These are phyloP conservation scores for Auricularia cornea DNA, from an alignment of 768 basidiomycete genomes.

Conservation along the genomic window DNA sequence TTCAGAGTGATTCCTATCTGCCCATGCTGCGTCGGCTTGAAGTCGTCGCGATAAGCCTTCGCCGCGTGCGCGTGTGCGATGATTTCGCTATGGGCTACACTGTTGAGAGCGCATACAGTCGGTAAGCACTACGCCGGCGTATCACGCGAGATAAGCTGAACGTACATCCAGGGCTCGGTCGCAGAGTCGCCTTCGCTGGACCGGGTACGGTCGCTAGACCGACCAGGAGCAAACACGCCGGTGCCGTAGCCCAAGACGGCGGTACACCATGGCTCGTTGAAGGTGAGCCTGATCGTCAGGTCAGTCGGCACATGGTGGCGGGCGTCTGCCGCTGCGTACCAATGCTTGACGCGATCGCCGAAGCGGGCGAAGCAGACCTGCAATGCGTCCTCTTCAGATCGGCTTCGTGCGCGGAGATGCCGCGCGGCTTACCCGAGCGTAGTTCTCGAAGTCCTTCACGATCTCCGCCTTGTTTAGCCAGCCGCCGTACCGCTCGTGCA, in stretches of 20 bases:
- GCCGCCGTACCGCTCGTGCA: conserved; percentile 66
- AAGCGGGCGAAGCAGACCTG: conserved; percentile 67
- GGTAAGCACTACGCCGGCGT: conserved; percentile 10
- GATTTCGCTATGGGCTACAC: conserved; percentile 60
- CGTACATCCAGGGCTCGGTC: conserved; percentile 64
- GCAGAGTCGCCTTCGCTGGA: conserved; percentile 55
- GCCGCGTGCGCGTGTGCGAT: conserved; percentile 61
- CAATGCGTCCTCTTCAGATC: neutral
- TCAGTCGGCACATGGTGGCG: neutral
- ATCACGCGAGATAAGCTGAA: conserved; percentile 11
- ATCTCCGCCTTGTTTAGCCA: conserved; percentile 70
- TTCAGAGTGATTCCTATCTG: conserved; percentile 75
- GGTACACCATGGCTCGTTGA: conserved; percentile 72
- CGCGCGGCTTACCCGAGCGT: conserved; percentile 38
- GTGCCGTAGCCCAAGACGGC: conserved; percentile 63
- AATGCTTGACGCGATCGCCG: conserved; percentile 69
- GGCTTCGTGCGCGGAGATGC: neutral
- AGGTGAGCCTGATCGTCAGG: conserved; percentile 42
- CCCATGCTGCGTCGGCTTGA: conserved; percentile 54
- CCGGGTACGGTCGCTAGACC: conserved; percentile 54
- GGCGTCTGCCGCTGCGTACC: conserved; percentile 29
- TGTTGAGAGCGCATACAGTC: conserved; percentile 21
- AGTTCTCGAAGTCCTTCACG: conserved; percentile 53
- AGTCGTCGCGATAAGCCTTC: conserved; percentile 58
- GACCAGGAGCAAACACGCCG: conserved; percentile 64